phyloP scores from a whole-genome alignment of 2,329 filamentous ascomycete species.

The Didymella sp. region DNA sequence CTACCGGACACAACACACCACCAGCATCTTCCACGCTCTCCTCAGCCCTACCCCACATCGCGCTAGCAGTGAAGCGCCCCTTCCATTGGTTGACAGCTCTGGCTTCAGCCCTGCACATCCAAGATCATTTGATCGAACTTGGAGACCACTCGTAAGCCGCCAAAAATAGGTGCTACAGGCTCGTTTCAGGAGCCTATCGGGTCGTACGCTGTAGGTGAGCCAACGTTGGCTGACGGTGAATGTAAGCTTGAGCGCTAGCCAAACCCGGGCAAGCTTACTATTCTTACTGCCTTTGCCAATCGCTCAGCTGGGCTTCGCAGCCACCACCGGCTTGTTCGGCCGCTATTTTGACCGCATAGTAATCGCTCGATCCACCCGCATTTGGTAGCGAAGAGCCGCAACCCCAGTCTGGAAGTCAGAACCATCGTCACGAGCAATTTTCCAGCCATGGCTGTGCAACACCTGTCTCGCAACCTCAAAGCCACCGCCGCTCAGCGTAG shows the following conservation, averaged over 20 bases:
- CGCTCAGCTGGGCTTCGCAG: conserved; percentile 10
- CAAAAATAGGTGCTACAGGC: conserved; percentile 6
- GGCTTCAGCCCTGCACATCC: background rate
- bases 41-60: background rate
- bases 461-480: background rate
- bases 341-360: background rate
- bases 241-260: conserved; percentile 1
- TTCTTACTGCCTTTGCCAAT: conserved; percentile 1
- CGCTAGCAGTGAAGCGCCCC: background rate
- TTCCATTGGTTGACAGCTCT: background rate
- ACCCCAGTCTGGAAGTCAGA: background rate
- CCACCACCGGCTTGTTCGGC: conserved; percentile 8
- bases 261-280: conserved; percentile 1
- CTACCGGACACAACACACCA: background rate
- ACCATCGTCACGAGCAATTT: background rate
- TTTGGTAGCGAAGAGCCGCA: conserved; percentile 1
- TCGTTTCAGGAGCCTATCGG: conserved; percentile 2
- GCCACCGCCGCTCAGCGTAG: conserved; percentile 4
- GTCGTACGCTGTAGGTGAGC: conserved; percentile 1
- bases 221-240: conserved; percentile 2
- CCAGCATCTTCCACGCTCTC: background rate
- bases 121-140: background rate
- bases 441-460: conserved; percentile 7
- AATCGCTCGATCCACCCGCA: background rate
- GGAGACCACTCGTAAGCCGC: background rate